Evolutionary conservation across 1,284 basidiomycete species (phyloP).

Genomic region (Rugosomyces carneus): DNA sequence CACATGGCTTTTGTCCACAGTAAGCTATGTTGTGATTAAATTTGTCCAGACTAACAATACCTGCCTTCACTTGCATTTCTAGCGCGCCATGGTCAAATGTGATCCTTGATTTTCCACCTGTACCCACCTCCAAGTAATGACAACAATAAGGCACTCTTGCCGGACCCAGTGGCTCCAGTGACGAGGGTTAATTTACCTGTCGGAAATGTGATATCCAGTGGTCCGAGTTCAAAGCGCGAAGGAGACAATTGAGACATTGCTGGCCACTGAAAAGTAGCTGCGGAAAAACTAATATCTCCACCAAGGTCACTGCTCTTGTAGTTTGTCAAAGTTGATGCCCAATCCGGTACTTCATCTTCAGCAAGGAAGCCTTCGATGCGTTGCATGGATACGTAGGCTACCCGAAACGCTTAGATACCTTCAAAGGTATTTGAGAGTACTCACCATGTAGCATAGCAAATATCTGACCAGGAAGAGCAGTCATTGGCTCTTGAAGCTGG

Average conservation of each 20-base stretch:
- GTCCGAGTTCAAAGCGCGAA: constrained; percentile 45
- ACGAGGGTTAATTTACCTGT: constrained; percentile 56
- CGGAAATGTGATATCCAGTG: constrained; percentile 56
- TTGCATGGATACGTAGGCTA: constrained; percentile 67
- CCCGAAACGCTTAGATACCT: background rate
- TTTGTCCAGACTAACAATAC: constrained; percentile 61
- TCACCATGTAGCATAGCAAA: constrained; percentile 59
- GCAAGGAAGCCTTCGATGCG: constrained; percentile 57
- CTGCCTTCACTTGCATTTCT: constrained; percentile 68
- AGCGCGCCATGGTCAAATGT: constrained; percentile 10
- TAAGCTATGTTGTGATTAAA: constrained; percentile 54
- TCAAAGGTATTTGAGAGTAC: constrained; percentile 8
- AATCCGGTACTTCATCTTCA: constrained; percentile 60
- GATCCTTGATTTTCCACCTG: background rate
- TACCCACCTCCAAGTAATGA: constrained; percentile 59
- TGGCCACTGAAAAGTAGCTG: constrained; percentile 56
- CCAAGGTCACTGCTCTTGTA: constrained; percentile 1
- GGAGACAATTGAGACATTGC: constrained; percentile 25
- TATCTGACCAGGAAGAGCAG: constrained; percentile 53
- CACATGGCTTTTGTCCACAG: constrained; percentile 65
- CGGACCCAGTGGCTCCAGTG: constrained; percentile 72
- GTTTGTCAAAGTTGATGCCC: constrained; percentile 52
- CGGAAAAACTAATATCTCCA: constrained; percentile 43
- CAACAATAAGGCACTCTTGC: constrained; percentile 67
- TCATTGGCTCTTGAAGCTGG: constrained; percentile 60